These are phyloP conservation scores for Russula emetica DNA, from an alignment of 768 basidiomycete genomes.

Conservation along the genomic window DNA sequence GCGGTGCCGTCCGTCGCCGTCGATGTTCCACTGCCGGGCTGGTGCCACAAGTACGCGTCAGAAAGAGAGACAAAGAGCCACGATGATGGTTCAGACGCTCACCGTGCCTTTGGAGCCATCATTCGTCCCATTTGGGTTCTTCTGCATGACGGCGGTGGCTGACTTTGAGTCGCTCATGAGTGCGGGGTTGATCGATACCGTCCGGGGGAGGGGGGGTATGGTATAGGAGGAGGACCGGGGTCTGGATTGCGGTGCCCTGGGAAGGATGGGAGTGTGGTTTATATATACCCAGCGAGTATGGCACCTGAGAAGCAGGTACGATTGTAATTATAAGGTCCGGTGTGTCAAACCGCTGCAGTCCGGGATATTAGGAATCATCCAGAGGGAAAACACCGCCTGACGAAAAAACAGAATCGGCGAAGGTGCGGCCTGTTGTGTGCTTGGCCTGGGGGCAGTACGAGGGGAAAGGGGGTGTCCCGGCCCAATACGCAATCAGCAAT, in stretches of 20 bases:
- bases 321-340: constrained; percentile 21
- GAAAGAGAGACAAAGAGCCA: constrained; percentile 68
- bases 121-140: constrained; percentile 12
- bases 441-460: constrained; percentile 11
- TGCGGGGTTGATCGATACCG: background rate
- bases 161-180: constrained; percentile 21
- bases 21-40: constrained; percentile 77
- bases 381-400: constrained; percentile 13
- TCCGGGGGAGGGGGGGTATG: background rate
- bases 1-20: constrained; percentile 33
- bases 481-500: constrained; percentile 16
- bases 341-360: constrained; percentile 20
- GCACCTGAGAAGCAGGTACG: constrained; percentile 18
- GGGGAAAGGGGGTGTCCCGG: constrained; percentile 9
- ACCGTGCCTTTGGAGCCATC: constrained; percentile 84
- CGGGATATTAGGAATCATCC: constrained; percentile 24
- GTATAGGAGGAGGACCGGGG: background rate
- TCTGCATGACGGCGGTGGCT: constrained; percentile 23
- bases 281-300: constrained; percentile 16
- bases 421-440: constrained; percentile 15
- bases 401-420: constrained; percentile 17
- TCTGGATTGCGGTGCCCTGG: constrained; percentile 6
- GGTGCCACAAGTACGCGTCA: constrained; percentile 75
- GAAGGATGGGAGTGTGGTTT: constrained; percentile 6
- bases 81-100: constrained; percentile 85